Evolutionary conservation across 208 protist genomes (phyloP).

Genomic region (Wallacemonas rigidus): DNA sequence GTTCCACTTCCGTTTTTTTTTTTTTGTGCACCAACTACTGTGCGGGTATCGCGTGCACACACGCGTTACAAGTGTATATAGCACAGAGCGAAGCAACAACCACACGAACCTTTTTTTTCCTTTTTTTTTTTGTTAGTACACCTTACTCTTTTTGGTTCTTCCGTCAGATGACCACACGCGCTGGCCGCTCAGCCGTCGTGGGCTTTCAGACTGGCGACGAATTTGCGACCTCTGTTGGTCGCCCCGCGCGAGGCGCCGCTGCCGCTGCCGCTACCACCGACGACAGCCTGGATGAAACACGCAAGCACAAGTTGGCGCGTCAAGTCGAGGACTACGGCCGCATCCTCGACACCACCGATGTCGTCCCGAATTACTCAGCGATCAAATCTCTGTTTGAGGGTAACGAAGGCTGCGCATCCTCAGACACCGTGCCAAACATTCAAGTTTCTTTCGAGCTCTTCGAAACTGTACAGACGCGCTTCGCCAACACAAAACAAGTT

Average conservation of each 20-base stretch:
- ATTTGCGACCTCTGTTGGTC: background rate
- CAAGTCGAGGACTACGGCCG: slow-evolving; percentile 64
- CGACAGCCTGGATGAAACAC: slow-evolving; percentile 12
- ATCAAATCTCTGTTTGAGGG: slow-evolving; percentile 63
- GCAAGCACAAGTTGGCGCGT: slow-evolving; percentile 16
- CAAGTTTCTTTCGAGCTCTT: slow-evolving; percentile 88
- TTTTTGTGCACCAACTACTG: no score
- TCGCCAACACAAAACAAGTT: slow-evolving; percentile 66
- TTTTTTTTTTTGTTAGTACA: slow-evolving; percentile 14
- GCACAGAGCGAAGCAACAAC: no score
- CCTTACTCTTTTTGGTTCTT: background rate
- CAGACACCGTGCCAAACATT: slow-evolving; percentile 64
- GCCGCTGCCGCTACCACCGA: background rate
- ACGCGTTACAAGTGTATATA: no score
- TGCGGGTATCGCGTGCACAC: no score
- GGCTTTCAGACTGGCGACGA: slow-evolving; percentile 9
- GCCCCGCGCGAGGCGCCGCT: background rate
- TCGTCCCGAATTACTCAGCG: slow-evolving; percentile 57
- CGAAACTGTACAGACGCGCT: slow-evolving; percentile 81
- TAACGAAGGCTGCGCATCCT: slow-evolving; percentile 43
- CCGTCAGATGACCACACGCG: background rate
- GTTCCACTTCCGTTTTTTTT: no score
- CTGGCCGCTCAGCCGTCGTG: slow-evolving; percentile 10
- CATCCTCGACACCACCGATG: slow-evolving; percentile 64
- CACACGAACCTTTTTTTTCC: background rate